Evolutionary conservation across 768 basidiomycete species (phyloP).

Genomic region (Russula abietina): DNA sequence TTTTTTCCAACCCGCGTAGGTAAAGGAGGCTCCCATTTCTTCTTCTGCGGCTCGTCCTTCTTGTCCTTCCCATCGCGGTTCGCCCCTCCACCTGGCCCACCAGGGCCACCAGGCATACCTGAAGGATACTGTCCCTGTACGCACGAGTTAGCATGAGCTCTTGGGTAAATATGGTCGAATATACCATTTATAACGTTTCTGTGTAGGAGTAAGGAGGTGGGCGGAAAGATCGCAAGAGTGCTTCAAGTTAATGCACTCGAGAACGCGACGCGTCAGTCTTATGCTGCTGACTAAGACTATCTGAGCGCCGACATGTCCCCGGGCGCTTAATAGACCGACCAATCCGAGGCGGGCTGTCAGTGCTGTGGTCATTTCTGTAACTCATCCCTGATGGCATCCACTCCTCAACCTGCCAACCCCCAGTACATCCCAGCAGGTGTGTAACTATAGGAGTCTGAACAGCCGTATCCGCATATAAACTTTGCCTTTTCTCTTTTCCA

Average conservation of each 20-base stretch:
- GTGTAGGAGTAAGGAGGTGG: constrained; percentile 1
- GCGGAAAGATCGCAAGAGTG: constrained; percentile 12
- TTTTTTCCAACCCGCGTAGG: constrained; percentile 97
- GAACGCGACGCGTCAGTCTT: constrained; percentile 34
- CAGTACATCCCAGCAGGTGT: constrained; percentile 79
- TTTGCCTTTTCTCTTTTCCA: constrained; percentile 22
- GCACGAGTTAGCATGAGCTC: background rate
- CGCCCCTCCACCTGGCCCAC: constrained; percentile 28
- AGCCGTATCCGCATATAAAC: background rate
- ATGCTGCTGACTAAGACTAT: constrained; percentile 17
- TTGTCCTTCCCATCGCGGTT: constrained; percentile 31
- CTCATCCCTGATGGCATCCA: constrained; percentile 27
- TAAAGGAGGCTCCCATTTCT: constrained; percentile 98
- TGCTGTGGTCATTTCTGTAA: background rate
- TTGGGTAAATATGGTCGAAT: constrained; percentile 12
- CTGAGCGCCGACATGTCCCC: background rate
- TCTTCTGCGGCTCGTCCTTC: constrained; percentile 57
- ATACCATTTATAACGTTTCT: constrained; percentile 15
- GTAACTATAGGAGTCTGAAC: constrained; percentile 5
- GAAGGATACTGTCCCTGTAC: constrained; percentile 72
- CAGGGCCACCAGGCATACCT: constrained; percentile 38
- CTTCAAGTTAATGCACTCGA: constrained; percentile 12
- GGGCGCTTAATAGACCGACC: background rate
- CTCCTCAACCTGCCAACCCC: constrained; percentile 55
- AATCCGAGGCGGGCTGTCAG: background rate